phyloP scores from a whole-genome alignment of 2,329 filamentous ascomycete species.

The Alternaria angustiovoidea region DNA sequence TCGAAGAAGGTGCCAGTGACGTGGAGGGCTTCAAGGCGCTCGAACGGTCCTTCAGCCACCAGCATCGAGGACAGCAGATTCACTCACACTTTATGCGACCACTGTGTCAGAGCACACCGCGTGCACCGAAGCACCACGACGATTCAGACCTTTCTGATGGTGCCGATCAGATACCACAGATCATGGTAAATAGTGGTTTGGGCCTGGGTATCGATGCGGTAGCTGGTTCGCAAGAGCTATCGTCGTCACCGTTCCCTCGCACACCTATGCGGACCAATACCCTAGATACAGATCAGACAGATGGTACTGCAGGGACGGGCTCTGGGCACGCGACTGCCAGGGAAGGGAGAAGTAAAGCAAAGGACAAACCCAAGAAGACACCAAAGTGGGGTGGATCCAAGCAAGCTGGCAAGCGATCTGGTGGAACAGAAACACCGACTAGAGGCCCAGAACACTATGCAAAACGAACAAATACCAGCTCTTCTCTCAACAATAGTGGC shows the following conservation, averaged over 20 bases:
- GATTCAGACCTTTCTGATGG: constrained; percentile 47
- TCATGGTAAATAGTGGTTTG: constrained; percentile 33
- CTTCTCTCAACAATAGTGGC: constrained; percentile 36
- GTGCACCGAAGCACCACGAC: constrained; percentile 40
- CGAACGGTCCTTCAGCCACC: constrained; percentile 68
- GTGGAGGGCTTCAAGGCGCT: constrained; percentile 70
- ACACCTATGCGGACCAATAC: constrained; percentile 41
- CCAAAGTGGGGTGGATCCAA: constrained; percentile 41
- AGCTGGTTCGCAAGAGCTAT: constrained; percentile 30
- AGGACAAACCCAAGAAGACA: constrained; percentile 44
- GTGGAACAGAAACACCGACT: constrained; percentile 43
- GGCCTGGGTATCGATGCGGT: constrained; percentile 39
- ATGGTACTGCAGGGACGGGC: constrained; percentile 38
- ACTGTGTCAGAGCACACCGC: constrained; percentile 60
- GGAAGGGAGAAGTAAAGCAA: constrained; percentile 39
- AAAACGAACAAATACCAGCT: constrained; percentile 30
- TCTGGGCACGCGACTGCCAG: constrained; percentile 30
- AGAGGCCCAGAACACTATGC: constrained; percentile 32
- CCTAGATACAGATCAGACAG: constrained; percentile 43
- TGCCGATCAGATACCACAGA: constrained; percentile 42
- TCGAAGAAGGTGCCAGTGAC: constrained; percentile 69
- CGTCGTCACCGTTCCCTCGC: constrained; percentile 27
- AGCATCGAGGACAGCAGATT: constrained; percentile 65
- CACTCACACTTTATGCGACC: constrained; percentile 71
- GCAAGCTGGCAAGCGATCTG: constrained; percentile 31